Evolutionary conservation across 2,329 filamentous ascomycete species (phyloP), one percentile per base, ranked within the genome.

Genomic region (Lomentospora prolificans): DNA sequence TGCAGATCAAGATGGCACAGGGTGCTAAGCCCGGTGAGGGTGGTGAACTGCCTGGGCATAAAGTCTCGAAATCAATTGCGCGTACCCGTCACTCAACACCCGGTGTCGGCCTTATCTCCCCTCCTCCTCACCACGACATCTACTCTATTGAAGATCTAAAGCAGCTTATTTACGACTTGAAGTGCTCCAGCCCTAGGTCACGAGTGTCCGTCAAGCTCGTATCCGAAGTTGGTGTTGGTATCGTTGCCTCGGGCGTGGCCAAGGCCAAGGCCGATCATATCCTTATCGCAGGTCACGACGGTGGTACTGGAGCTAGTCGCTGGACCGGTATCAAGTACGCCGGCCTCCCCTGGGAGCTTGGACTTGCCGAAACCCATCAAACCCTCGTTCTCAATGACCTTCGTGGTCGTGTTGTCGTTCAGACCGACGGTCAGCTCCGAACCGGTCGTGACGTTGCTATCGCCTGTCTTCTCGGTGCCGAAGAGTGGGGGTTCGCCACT

Each of bases 261-360:
- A 97, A 97, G 76, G 92, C 92, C 55, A 96, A 96, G 78, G 90
- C 91, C 58, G 91, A 96, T 65, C 91, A 97, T 72, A 96, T 97
- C 61, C 74, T 97, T 65, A 96, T 97, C 65, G 96, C 92, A 60
- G 92, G 92, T 63, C 92, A 97, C 67, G 92, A 97, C 66, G 92
- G 92, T 77, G 92, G 92, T 70, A 97, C 92, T 59, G 92, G 92
- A 78, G 92, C 92, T 58, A 96, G 91, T 53, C 80, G 92, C 70
- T 97, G 92, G 92, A 97, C 92, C 66, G 92, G 92, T 77, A 96
- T 96, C 83, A 96, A 96, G 73, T 96, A 96, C 69, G 92, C 91
- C 53, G 92, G 92, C 80, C 83, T 96, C 33, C 92, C 92, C 25
- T 97, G 91, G 91, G 92, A 97, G 71, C 70, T 97, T 63, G 92